Conservation (phyloP, 495 filamentous ascomycete genomes). For the Copromyces sp. region DNA sequence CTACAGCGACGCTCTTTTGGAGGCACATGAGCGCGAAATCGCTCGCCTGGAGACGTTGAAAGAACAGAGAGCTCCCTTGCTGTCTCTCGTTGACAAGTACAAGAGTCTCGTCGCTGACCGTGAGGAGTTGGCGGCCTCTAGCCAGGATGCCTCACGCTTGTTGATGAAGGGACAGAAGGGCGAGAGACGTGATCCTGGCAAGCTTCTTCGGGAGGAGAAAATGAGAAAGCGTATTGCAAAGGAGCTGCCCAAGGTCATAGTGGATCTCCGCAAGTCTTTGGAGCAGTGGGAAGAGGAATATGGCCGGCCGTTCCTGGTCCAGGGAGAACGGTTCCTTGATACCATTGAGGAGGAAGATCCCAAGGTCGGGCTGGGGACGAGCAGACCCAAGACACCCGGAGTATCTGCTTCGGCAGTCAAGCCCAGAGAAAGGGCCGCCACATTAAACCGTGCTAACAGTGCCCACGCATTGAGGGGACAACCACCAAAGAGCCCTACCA, state of each 20-base stretch:
- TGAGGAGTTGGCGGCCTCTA: constrained; percentile 75
- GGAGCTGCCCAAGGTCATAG: constrained; percentile 84
- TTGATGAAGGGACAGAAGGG: constrained; percentile 82
- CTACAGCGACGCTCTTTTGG: constrained; percentile 81
- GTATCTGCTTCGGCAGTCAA: constrained; percentile 41
- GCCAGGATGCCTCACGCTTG: constrained; percentile 86
- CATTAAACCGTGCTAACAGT: constrained; percentile 30
- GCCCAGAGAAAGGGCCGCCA: constrained; percentile 27
- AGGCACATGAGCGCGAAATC: constrained; percentile 83
- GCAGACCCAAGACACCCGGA: constrained; percentile 69
- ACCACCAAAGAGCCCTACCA: constrained; percentile 45
- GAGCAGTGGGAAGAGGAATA: constrained; percentile 92
- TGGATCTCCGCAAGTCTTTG: constrained; percentile 68
- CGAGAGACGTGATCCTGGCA: constrained; percentile 84
- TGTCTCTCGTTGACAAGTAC: constrained; percentile 77
- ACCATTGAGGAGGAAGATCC: constrained; percentile 53
- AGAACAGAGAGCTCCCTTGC: constrained; percentile 76
- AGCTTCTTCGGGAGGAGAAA: constrained; percentile 94
- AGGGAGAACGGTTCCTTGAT: constrained; percentile 82
- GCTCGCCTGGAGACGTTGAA: constrained; percentile 66
- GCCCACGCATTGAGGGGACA: constrained; percentile 14
- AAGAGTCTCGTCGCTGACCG: constrained; percentile 75
- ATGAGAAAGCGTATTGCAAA: constrained; percentile 95
- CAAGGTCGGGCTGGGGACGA: constrained; percentile 50
- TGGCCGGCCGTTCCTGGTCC: constrained; percentile 83